A percentile compares a stretch with the other conserved stretches of the same genome.
phyloP scores from a whole-genome alignment of 1,284 basidiomycete species.

The Ustanciosporium gigantosporum region DNA sequence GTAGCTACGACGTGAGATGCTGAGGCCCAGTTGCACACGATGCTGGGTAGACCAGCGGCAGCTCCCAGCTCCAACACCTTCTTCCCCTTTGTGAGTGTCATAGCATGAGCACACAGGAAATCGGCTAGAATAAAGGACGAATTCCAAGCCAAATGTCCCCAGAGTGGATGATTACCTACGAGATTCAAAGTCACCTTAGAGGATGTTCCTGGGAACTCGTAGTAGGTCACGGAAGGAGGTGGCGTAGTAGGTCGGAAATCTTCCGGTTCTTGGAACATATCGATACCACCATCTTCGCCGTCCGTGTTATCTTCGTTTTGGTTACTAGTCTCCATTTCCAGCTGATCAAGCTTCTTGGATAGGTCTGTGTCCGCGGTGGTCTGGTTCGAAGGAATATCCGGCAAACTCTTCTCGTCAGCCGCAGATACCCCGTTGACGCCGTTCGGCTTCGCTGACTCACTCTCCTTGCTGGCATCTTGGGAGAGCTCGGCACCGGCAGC shows the following conservation, averaged over 20 bases:
- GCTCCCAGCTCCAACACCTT: conserved; percentile 87
- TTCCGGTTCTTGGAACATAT: conserved; percentile 56
- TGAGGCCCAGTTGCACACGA: conserved; percentile 41
- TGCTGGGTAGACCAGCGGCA: conserved; percentile 80
- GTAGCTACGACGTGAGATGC: conserved; percentile 74
- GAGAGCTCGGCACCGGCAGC: no score
- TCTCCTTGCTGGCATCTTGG: no score
- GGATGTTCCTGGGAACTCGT: conserved; percentile 30
- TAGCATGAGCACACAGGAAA: conserved; percentile 63
- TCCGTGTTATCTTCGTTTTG: neutral
- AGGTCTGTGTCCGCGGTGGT: conserved; percentile 6
- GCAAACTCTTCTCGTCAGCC: conserved; percentile 7
- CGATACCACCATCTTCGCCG: conserved; percentile 15
- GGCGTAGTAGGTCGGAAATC: conserved; percentile 56
- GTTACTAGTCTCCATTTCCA: conserved; percentile 8
- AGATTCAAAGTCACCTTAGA: conserved; percentile 67
- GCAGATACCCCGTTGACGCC: no score
- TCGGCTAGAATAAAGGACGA: conserved; percentile 61
- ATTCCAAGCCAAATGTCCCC: conserved; percentile 84
- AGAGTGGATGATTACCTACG: conserved; percentile 84
- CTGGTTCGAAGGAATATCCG: conserved; percentile 11
- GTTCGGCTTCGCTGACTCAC: conserved; percentile 1
- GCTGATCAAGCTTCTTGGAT: conserved; percentile 22
- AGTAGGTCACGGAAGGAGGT: conserved; percentile 44
- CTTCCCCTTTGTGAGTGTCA: conserved; percentile 61